Percentiles rank a stretch among this genome's conserved stretches.
These are phyloP conservation scores for Wickerhamiella domercqiae DNA, from an alignment of 805 yeast genomes.

Conservation along the genomic window DNA sequence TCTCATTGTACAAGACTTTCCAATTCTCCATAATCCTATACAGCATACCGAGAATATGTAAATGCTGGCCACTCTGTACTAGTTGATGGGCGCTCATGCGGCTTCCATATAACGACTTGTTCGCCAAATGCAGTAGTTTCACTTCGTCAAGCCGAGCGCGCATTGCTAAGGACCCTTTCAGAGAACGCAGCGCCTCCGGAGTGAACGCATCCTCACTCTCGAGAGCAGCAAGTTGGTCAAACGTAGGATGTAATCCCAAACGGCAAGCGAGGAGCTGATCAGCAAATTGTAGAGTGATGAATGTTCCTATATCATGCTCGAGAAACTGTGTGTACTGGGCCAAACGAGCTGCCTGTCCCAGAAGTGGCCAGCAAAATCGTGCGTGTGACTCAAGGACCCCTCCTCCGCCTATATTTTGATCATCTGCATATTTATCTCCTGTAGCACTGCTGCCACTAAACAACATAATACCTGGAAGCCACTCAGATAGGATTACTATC, in stretches of 20 bases:
- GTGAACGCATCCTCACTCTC: slow-evolving; percentile 27
- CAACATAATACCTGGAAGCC: slow-evolving; percentile 5
- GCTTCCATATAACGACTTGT: slow-evolving; percentile 60
- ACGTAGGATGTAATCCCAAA: slow-evolving; percentile 62
- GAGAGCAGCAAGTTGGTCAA: slow-evolving; percentile 21
- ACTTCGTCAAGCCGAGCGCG: slow-evolving; percentile 67
- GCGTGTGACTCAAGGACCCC: slow-evolving; percentile 9
- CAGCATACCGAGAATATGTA: slow-evolving; percentile 55
- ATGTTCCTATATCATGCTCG: slow-evolving; percentile 56
- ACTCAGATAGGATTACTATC: slow-evolving; percentile 2
- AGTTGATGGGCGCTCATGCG: slow-evolving; percentile 24
- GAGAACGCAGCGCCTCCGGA: slow-evolving; percentile 25
- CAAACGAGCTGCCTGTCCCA: slow-evolving; percentile 71
- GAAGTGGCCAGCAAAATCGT: slow-evolving; percentile 86
- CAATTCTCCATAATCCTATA: slow-evolving; percentile 68
- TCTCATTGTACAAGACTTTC: slow-evolving; percentile 40
- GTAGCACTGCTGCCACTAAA: not conserved
- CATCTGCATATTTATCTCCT: not conserved
- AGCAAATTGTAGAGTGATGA: slow-evolving; percentile 69
- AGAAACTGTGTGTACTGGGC: slow-evolving; percentile 78
- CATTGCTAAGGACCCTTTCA: slow-evolving; percentile 31
- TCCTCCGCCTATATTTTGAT: too few species aligned
- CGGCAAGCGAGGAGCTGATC: slow-evolving; percentile 76
- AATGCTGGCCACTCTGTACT: slow-evolving; percentile 28
- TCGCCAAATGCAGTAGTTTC: slow-evolving; percentile 66